Base-by-base conservation (phyloP, 2,329 filamentous ascomycete species). In the Neodidymelliopsis sp. region DNA sequence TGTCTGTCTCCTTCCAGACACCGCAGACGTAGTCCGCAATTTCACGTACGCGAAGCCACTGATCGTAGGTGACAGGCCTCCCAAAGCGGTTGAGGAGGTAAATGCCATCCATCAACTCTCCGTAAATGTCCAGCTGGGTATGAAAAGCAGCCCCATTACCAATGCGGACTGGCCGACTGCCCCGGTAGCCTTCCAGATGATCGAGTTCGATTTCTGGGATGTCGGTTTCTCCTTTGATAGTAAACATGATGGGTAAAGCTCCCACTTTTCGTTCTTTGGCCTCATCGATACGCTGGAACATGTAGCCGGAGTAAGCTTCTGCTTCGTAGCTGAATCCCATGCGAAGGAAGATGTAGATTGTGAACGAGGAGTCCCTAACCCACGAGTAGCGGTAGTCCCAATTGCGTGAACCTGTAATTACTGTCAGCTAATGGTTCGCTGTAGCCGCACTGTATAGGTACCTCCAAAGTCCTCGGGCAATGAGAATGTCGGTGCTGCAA, bases 31-130 rank as follows among this genome's bases (percentile, higher is more conserved):
- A 88, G 64, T 91, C 87, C 27, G 76, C 74, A 70, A 91, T 84
- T 49, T 87, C 80, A 13, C 88, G 81, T 19, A 92, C 82, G 3
- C 83, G 79, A 30, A 85, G 79, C 88, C 88, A 92, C 52, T 88
- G 84, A 51, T 91, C 89, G 81, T 89, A 92, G 4, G 84, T 85
- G 15, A 71, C 81, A 0, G 88, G 88, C 63, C 89, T 90, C 10
- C 88, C 87, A 65, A 89, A 89, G 67, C 90, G 90, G 72, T 91
- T 91, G 70, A 88, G 89, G 29, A 91, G 75, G 60, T 91, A 91
- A 35, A 91, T 87, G 16, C 79, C 85, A 65, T 91, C 88, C 81
- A 91, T 86, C 3, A 91, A 77, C 70, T 91, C 88, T 31, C 88
- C 88, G 60, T 91, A 91, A 18, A 91, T 91, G 61, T 91, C 88